phyloP scores from a whole-genome alignment of 2,329 filamentous ascomycete species.

The Ascochyta lentis region DNA sequence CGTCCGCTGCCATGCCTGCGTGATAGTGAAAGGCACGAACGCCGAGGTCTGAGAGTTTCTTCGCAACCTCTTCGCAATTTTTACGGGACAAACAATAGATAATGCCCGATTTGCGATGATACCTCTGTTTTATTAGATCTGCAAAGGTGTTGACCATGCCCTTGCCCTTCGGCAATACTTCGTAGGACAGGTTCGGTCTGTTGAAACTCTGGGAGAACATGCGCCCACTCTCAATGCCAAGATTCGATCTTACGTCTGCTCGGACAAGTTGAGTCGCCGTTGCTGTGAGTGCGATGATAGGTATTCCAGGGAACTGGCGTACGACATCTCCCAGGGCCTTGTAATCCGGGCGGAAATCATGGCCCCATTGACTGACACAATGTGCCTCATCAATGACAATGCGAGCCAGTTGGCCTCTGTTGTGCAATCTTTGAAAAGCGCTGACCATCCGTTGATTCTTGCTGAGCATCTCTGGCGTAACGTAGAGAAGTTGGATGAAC shows the following conservation, averaged over 20 bases:
- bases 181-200: constrained; percentile 90
- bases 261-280: constrained; percentile 95
- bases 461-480: constrained; percentile 95
- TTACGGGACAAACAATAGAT: constrained; percentile 90
- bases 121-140: constrained; percentile 72
- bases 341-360: constrained; percentile 97
- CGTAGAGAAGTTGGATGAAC: constrained; percentile 85
- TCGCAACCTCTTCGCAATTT: constrained; percentile 80
- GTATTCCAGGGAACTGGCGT: constrained; percentile 75
- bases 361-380: constrained; percentile 98
- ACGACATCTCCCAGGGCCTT: constrained; percentile 82
- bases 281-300: constrained; percentile 92
- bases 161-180: constrained; percentile 76
- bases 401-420: constrained; percentile 75
- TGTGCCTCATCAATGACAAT: constrained; percentile 99
- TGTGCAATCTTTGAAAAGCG: constrained; percentile 72
- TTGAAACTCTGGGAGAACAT: constrained; percentile 95
- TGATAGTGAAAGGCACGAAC: constrained; percentile 88
- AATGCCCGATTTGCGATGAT: constrained; percentile 79
- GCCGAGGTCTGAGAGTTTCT: constrained; percentile 67
- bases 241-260: constrained; percentile 86
- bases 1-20: constrained; percentile 72
- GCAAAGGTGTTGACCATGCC: constrained; percentile 63
- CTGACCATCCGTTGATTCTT: constrained; percentile 75
- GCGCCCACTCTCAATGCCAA: constrained; percentile 80